A percentile compares a stretch with the other conserved stretches of the same genome.
Conservation (phyloP, 345 rosid genomes). For the Eucalyptus cloeziana region DNA sequence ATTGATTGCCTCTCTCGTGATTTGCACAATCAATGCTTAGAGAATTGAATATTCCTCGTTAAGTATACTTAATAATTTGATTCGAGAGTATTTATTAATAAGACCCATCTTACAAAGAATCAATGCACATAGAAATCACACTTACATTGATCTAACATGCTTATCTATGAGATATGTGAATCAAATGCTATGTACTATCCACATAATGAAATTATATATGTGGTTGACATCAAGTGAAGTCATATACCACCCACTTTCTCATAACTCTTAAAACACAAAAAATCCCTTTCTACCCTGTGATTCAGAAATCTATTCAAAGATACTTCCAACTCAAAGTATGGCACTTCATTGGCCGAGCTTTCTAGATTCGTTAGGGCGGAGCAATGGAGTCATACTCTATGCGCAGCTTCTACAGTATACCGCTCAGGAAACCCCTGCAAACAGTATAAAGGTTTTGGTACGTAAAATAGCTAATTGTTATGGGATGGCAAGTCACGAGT, state of each 20-base stretch:
- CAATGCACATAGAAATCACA: neutral
- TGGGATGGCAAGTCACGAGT: neutral
- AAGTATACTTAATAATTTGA: accelerated
- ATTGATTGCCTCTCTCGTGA: neutral
- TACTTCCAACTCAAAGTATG: neutral
- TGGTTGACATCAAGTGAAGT: neutral
- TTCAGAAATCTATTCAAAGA: neutral
- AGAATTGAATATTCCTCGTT: neutral
- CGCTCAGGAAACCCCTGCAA: neutral
- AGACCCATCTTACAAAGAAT: neutral
- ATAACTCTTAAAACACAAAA: neutral
- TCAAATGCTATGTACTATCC: neutral
- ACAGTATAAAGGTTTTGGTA: neutral
- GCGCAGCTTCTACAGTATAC: neutral
- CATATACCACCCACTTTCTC: neutral
- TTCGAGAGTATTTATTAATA: neutral
- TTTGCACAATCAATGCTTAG: too few species aligned
- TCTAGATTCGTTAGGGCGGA: neutral
- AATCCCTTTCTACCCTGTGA: neutral
- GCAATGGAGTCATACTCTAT: neutral
- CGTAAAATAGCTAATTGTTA: neutral
- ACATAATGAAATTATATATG: accelerated
- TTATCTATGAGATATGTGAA: neutral
- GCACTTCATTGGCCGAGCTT: neutral
- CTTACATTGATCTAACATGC: neutral